Evolutionary conservation across 768 basidiomycete genomes (phyloP), one percentile per base, ranked within the genome.

Genomic region (Kwoniella botswanensis): DNA sequence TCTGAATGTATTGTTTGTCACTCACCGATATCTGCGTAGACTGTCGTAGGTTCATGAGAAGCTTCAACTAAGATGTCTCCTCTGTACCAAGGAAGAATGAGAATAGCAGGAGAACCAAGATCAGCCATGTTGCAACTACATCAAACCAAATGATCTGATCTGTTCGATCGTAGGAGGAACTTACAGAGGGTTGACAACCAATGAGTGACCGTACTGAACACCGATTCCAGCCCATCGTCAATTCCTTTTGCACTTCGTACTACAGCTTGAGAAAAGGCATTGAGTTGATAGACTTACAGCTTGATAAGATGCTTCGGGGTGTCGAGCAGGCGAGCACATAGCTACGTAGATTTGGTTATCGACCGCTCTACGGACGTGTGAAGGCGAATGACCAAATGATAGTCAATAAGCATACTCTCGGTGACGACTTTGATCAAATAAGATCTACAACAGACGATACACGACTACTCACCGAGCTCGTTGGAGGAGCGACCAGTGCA

Each of bases 301-400:
- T 79, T 97, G 93, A 83, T 98, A 98, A 17, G 87, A 87, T 21
- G 93, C 92, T 11, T 85, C 88, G 74, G 91, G 79, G 74, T 96
- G 91, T 24, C 95, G 88, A 2, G 97, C 96, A 41, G 95, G 94
- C 67, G 94, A 97, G 80, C 94, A 96, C 93, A 95, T 96, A 1
- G 92, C 88, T 72, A 98, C 89, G 85, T 88, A 99, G n/a, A 98
- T 88, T 84, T 98, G 95, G 79, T 98, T 98, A 81, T 99, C 97
- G 24, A 94, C 88, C 6, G 97, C 97, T 68, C 95, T 94, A 76
- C 22, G 73, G 11, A 59, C 35, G 7, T 35, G 35, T 63, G 65
- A n/a, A 3, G 41, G 13, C 26, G 35, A 10, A 54, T 11, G 43
- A 35, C 21, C n/a, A 65, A 11, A 63, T 35, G 21, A 22, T 52